phyloP scores from a whole-genome alignment of 176 grass and related monocot species.

The Bolboschoenus planiculmis region DNA sequence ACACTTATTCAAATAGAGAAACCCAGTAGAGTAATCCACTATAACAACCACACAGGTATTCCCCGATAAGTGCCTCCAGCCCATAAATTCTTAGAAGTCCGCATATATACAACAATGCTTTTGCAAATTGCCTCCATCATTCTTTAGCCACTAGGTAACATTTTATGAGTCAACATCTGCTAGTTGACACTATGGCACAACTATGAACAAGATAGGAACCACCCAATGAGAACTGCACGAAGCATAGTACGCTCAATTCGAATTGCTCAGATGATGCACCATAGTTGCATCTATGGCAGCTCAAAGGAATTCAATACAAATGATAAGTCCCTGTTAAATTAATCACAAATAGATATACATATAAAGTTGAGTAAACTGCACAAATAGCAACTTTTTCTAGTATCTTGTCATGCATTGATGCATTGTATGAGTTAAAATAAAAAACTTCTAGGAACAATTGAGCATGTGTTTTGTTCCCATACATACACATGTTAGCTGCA shows the following conservation, averaged over 20 bases:
- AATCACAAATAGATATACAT: not conserved
- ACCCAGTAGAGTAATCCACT: too few relatives aligned
- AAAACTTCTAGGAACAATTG: not conserved
- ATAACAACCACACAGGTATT: not conserved
- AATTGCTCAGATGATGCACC: not conserved
- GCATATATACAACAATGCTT: not conserved
- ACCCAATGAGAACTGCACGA: not conserved
- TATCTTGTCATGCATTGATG: not conserved
- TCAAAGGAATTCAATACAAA: not conserved
- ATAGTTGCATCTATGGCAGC: not conserved
- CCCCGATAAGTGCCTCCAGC: not conserved
- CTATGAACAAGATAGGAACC: not conserved
- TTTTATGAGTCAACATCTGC: not conserved
- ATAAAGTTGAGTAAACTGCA: not conserved
- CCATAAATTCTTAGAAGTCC: not conserved
- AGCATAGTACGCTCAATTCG: not conserved
- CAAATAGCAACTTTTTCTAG: not conserved
- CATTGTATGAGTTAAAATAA: not conserved
- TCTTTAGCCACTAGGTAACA: not conserved
- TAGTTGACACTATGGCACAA: not conserved
- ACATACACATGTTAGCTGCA: not conserved
- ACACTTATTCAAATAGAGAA: not conserved
- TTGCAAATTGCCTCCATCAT: not conserved
- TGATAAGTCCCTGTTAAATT: not conserved
- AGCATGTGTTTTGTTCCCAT: not conserved